Evolutionary conservation across 306 rosid species (phyloP), one percentile per base, ranked within the genome.

Genomic region (Rosa multiflora): DNA sequence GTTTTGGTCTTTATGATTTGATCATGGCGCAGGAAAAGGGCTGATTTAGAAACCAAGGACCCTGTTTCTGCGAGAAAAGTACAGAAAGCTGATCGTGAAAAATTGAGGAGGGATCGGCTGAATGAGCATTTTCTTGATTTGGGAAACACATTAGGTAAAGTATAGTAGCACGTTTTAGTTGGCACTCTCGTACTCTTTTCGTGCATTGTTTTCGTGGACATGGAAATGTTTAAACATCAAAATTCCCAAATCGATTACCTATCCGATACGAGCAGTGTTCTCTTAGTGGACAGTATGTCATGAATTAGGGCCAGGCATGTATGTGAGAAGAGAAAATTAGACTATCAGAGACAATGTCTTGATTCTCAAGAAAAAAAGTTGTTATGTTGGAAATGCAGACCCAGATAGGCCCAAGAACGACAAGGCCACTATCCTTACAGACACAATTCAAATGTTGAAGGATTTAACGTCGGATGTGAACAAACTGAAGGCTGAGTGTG

Each of bases 11-110:
- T 63, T 63, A 8, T 35, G 15, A 68, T 76, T 63, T 63, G 62
- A 43, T 61, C 29, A 43, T 73, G 73, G 74, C 67, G 43, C 74
- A 92, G 93, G 83, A 86, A 89, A 83, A 85, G 82, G 80, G 72
- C 63, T 72, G 93, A 86, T 77, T 81, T n/a, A 49, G 95, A 86
- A 77, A 76, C 42, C 49, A 77, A 88, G 75, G 95, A 89, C 86
- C 87, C 95, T n/a, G 53, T 79, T 74, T 83, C 85, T 32, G 88
- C 91, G 12, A 87, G 92, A 55, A 95, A 90, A 78, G 87, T 88
- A 81, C 97, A 91, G 69, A 95, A 95, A 85, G 99, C 98, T 10
- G 97, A 92, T 84, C 94, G 99, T 4, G 97, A 95, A 88, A 95
- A 92, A 79, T 78, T 95, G 84, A 84, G 99, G 83, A 91, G 97